These are phyloP conservation scores for Mycena kentingensis DNA, from an alignment of 768 basidiomycete species.

Conservation along the genomic window DNA sequence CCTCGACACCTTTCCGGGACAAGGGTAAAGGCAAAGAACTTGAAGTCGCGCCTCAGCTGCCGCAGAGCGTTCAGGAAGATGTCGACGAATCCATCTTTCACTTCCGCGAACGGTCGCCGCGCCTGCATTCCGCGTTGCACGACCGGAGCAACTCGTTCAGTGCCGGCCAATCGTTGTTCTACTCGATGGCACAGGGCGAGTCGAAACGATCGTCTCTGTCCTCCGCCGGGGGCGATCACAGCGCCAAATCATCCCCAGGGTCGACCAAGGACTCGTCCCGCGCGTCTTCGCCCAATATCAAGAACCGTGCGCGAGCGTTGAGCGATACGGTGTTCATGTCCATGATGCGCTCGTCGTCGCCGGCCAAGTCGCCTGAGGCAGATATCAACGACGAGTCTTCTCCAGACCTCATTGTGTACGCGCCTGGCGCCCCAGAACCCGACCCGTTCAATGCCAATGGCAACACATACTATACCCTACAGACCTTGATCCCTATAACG, in stretches of 20 bases:
- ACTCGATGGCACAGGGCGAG: constrained; percentile 43
- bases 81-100: constrained; percentile 52
- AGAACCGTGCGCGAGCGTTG: constrained; percentile 53
- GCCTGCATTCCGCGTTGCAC: constrained; percentile 39
- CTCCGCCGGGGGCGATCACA: constrained; percentile 11
- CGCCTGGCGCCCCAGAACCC: constrained; percentile 41
- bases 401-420: constrained; percentile 50
- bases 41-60: constrained; percentile 24
- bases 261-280: constrained; percentile 26
- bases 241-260: constrained; percentile 33
- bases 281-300: constrained; percentile 30
- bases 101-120: constrained; percentile 40
- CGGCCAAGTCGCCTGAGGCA: constrained; percentile 52
- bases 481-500: constrained; percentile 68
- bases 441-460: constrained; percentile 77
- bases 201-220: constrained; percentile 25
- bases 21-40: constrained; percentile 44
- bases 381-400: constrained; percentile 66
- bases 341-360: constrained; percentile 46
- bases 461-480: constrained; percentile 76
- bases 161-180: constrained; percentile 65
- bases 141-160: constrained; percentile 72
- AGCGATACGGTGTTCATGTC: constrained; percentile 69
- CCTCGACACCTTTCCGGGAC: constrained; percentile 48
- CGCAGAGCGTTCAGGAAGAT: constrained; percentile 24